Evolutionary conservation across 495 filamentous ascomycete genomes (phyloP).

Genomic region (Aspergillus wentii): DNA sequence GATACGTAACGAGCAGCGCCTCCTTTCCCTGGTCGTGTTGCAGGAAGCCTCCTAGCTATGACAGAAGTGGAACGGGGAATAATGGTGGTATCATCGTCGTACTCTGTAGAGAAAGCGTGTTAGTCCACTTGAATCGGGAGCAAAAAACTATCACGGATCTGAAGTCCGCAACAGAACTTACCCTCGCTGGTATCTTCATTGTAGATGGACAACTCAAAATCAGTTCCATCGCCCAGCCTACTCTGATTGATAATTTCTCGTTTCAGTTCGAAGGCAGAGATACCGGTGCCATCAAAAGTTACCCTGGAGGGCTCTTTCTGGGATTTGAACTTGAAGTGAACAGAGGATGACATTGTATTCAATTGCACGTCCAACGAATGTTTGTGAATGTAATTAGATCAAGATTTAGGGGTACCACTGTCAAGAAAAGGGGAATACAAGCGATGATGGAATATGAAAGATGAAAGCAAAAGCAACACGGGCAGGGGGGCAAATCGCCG

Average conservation of each 20-base stretch:
- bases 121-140: conserved; percentile 1
- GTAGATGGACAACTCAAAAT: conserved; percentile 93
- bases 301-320: conserved; percentile 92
- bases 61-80: conserved; percentile 93
- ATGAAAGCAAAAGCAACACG: conserved; percentile 12
- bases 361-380: conserved; percentile 37
- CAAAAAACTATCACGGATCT: neutral
- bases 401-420: conserved; percentile 25
- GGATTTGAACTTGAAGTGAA: conserved; percentile 99
- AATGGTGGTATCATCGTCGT: conserved; percentile 93
- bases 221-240: conserved; percentile 91
- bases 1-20: conserved; percentile 93
- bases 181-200: conserved; percentile 88
- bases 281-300: conserved; percentile 95
- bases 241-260: conserved; percentile 94
- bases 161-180: conserved; percentile 38
- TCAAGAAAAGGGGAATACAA: conserved; percentile 24
- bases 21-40: conserved; percentile 73
- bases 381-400: conserved; percentile 29
- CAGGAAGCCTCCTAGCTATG: conserved; percentile 82
- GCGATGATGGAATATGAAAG: conserved; percentile 14
- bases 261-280: conserved; percentile 97
- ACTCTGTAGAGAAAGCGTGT: conserved; percentile 51
- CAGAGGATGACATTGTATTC: conserved; percentile 86
- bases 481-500: conserved; percentile 11